Evolutionary conservation across 805 yeast genomes (phyloP), one percentile per base, ranked within the genome.

Genomic region (Pichia kluyveri): DNA sequence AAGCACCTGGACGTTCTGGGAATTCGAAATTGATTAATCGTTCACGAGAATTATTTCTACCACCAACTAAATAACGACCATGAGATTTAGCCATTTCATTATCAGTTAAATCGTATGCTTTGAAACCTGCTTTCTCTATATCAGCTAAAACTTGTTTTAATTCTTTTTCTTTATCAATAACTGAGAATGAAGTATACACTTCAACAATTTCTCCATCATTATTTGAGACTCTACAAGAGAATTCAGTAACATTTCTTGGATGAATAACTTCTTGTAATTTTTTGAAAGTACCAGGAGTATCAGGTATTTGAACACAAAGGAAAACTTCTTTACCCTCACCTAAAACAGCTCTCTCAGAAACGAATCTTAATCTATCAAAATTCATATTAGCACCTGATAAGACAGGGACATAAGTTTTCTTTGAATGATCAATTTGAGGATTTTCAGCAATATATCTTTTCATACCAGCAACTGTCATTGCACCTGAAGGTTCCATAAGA

Each of bases 261-360:
- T 82, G 82, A 41, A 93, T 80, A 41, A 86, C 73, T 38, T 74
- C 72, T 60, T 88, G 95, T 52, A 93, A 73, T 55, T 79, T 77
- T 46, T 77, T 74, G 69, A 93, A 93, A 47, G 95, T 85, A 30
- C 98, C 99, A 18, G 97, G 96, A 41, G 72, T 68, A 65, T 93
- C 99, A 26, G 98, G 97, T 54, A 93, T 88, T 41, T 88, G 82
- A 17, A 90, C 88, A 42, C 86, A 79, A 73, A 93, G 73, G 59
- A 95, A 91, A 8, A 88, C 96, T 70, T 93, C 99, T 57, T 83
- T 86, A 48, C 98, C 99, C 65, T 91, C 98, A 69, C 99, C 99
- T n/a, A 93, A 75, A 45, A 87, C 95, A 14, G 99, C 97, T 67
- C 99, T 83, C 67, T 93, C 99, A 50, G 96, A 80, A 19, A 93